Conservation (phyloP, 176 grass and related monocot genomes). For the Avena atlantica region DNA sequence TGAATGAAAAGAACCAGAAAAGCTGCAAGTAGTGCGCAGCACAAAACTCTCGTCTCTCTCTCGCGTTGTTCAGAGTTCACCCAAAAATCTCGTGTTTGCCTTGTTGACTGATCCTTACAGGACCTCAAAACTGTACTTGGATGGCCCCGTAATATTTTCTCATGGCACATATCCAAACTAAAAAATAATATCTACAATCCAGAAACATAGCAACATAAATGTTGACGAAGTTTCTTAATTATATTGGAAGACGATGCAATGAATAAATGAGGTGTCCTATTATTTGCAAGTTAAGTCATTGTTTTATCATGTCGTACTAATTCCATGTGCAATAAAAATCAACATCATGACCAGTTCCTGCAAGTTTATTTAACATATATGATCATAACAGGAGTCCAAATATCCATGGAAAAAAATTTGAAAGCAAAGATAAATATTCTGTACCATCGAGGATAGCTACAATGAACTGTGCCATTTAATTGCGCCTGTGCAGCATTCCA, state of each 20-base stretch:
- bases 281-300: conserved; percentile 32
- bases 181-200: not conserved
- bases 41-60: no score
- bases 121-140: not conserved
- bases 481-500: conserved; percentile 96
- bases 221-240: conserved; percentile 14
- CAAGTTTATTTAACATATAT: not conserved
- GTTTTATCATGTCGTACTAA: not conserved
- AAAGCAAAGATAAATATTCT: conserved; percentile 17
- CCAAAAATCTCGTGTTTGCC: no score
- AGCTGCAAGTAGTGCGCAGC: no score
- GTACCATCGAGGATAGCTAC: conserved; percentile 90
- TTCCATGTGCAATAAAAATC: conserved; percentile 22
- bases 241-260: not conserved
- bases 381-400: conserved; percentile 1
- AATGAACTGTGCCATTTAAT: conserved; percentile 93
- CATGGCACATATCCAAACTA: conserved; percentile 1
- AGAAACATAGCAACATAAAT: not conserved
- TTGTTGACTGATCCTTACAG: no score
- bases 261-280: conserved; percentile 2
- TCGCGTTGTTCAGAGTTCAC: no score
- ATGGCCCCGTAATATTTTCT: not conserved
- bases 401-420: not conserved
- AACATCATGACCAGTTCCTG: conserved; percentile 7
- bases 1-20: no score